Base-by-base conservation (phyloP, 208 protist species). In the Crithidia brevicula region DNA sequence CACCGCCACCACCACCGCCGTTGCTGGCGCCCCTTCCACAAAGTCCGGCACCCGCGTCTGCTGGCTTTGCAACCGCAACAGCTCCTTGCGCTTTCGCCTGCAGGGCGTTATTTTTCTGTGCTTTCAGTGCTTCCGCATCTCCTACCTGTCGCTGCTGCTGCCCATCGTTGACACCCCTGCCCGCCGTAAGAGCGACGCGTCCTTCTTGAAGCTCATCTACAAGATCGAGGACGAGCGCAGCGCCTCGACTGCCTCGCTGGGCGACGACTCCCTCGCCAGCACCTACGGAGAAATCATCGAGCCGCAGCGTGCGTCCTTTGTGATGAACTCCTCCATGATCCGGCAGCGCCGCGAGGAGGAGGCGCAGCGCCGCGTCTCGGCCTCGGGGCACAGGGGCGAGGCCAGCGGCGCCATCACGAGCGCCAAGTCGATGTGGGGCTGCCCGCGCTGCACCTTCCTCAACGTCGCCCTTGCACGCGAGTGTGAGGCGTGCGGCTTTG, bases 61-160 rank as follows among this genome's bases (percentile, higher is more conserved):
- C 62, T 94, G 88, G 88, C 72, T 94, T 13, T 94, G 88, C 56
- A 74, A 66, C 22, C 36, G 40, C 15, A 56, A 67, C 25, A 62
- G 75, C 16, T 59, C 63, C 10, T 70, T 75, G 40, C 78, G 74
- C 5, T 89, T 91, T 40, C 74, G 64, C 23, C 59, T 82, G 25
- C 53, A 71, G 28, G 77, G 84, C 10, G 60, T 61, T 6, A 89
- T 72, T 42, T 52, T 54, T 16, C 78, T 95, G 23, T 95, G 89
- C 63, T 92, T 92, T 42, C 43, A 46, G 9, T 95, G 89, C 67
- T 85, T 91, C 64, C 89, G 85, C 15, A 74, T 67, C 22, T 79
- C 79, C 5, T 87, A 89, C 57, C 52, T 79, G 8, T 61, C 63
- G 20, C 60, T 83, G 15, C 63, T 91, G 28, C 67, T 91, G 23